Conservation (phyloP, 495 filamentous ascomycete species). For the Tuber melanosporum region DNA sequence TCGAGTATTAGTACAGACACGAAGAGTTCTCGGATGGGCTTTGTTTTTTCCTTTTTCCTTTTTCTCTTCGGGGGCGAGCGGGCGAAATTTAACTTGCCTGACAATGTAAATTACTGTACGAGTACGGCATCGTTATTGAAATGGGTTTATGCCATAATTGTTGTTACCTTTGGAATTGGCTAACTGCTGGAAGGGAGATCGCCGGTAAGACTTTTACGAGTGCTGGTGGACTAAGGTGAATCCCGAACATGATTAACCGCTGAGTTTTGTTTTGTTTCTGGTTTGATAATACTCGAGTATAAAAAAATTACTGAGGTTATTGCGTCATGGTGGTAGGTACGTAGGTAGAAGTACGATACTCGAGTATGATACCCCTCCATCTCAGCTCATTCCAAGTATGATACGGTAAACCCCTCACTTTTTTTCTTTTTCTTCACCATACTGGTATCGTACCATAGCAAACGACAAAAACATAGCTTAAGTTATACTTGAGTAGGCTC, state of each 20-base stretch:
- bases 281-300: too few relatives aligned
- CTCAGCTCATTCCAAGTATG: not conserved
- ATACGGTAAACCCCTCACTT: not conserved
- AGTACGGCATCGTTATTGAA: not conserved
- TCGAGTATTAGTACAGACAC: not conserved
- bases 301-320: not conserved
- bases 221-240: not conserved
- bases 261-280: not conserved
- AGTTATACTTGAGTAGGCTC: not conserved
- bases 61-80: not conserved
- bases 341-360: too few relatives aligned
- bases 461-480: not conserved
- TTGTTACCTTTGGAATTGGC: constrained; percentile 1
- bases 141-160: not conserved
- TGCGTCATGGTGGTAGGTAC: not conserved
- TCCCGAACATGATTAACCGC: not conserved
- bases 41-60: not conserved
- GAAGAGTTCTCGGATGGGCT: not conserved
- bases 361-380: not conserved
- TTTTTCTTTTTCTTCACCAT: not conserved
- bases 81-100: not conserved
- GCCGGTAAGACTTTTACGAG: not conserved
- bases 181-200: not conserved
- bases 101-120: not conserved
- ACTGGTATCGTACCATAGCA: not conserved